Percentiles rank a stretch among this genome's conserved stretches.
phyloP scores from a whole-genome alignment of 345 rosid genomes.

The Lepidium africanum region DNA sequence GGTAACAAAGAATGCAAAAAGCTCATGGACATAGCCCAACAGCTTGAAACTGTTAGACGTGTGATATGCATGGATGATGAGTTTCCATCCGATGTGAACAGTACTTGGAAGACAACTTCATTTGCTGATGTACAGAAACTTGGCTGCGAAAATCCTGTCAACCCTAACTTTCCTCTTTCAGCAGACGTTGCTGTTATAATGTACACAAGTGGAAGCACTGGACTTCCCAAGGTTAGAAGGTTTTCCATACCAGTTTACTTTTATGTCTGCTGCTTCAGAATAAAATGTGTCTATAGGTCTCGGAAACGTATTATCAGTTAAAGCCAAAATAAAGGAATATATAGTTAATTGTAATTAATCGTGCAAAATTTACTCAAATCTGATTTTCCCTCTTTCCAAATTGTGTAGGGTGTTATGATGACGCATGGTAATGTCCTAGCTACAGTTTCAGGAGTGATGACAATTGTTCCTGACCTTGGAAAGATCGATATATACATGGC shows the following conservation, averaged over 20 bases:
- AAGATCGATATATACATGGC: slow-evolving; percentile 80
- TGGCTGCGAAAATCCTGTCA: slow-evolving; percentile 64
- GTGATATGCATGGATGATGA: slow-evolving; percentile 83
- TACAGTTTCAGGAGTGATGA: slow-evolving; percentile 85
- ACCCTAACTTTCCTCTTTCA: slow-evolving; percentile 64
- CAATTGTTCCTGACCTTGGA: slow-evolving; percentile 82
- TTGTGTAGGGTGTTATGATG: slow-evolving; percentile 96
- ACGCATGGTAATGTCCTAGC: slow-evolving; percentile 94
- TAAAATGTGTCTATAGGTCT: background rate
- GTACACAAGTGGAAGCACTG: slow-evolving; percentile 99
- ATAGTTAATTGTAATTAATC: background rate
- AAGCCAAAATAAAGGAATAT: background rate
- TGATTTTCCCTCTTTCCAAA: background rate
- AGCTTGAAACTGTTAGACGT: slow-evolving; percentile 81
- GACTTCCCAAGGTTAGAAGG: slow-evolving; percentile 82
- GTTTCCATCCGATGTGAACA: slow-evolving; percentile 52
- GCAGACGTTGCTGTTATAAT: slow-evolving; percentile 90
- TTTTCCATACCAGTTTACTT: background rate
- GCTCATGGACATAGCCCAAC: slow-evolving; percentile 70
- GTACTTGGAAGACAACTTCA: slow-evolving; percentile 50
- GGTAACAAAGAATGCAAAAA: slow-evolving; percentile 84
- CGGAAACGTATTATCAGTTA: background rate
- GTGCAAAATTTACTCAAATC: background rate
- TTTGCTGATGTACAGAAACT: slow-evolving; percentile 61
- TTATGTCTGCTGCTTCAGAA: background rate